Evolutionary conservation across 768 basidiomycete genomes (phyloP).

Genomic region (Mycena leptocephala): DNA sequence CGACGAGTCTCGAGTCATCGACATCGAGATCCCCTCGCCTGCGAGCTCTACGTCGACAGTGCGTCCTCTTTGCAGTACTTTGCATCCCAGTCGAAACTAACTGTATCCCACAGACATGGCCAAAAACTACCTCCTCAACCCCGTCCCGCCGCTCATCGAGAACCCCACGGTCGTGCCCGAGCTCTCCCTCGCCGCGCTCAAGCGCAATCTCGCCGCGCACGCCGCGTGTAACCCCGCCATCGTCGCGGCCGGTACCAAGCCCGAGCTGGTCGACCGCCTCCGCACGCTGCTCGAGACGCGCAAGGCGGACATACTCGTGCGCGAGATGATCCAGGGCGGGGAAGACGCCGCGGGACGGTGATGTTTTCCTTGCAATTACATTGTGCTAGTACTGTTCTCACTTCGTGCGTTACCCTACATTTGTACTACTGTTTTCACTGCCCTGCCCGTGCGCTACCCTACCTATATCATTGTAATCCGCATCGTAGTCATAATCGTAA

Average conservation of each 20-base stretch:
- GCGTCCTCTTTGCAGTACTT: constrained; percentile 30
- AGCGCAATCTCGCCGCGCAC: constrained; percentile 73
- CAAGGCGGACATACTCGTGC: constrained; percentile 66
- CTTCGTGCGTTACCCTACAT: neutral
- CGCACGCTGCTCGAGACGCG: constrained; percentile 62
- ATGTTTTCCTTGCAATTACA: neutral
- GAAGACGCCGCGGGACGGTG: neutral
- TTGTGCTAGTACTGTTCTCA: neutral
- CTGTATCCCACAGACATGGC: constrained; percentile 57
- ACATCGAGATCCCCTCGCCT: constrained; percentile 70
- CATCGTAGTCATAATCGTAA: constrained; percentile 3
- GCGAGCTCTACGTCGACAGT: constrained; percentile 72
- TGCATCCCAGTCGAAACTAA: neutral
- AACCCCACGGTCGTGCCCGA: constrained; percentile 57
- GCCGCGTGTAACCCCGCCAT: constrained; percentile 63
- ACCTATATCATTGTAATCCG: neutral
- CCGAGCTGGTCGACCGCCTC: constrained; percentile 67
- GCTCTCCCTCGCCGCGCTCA: constrained; percentile 65
- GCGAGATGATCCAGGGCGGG: constrained; percentile 56
- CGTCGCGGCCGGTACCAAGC: constrained; percentile 61
- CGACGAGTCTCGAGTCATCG: constrained; percentile 57
- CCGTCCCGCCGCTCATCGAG: constrained; percentile 65
- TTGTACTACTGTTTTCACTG: neutral
- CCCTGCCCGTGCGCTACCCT: constrained; percentile 1
- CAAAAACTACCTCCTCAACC: constrained; percentile 63